Evolutionary conservation across 2,329 filamentous ascomycete genomes (phyloP).

Genomic region (Scorias spongiosa): DNA sequence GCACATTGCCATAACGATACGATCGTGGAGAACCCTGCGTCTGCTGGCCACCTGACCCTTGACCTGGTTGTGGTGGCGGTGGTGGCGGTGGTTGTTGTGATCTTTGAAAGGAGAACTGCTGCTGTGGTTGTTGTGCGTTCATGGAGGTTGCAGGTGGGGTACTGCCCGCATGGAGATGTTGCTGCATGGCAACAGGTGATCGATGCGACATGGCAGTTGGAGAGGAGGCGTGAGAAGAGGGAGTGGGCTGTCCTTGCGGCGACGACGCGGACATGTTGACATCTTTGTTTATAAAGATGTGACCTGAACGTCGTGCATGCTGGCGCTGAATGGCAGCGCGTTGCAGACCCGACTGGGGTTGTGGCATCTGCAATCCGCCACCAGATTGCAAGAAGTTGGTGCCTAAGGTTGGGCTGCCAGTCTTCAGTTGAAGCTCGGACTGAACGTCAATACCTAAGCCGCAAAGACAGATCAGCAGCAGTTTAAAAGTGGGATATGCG

Average conservation of each 20-base stretch:
- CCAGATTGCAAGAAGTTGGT: constrained; percentile 42
- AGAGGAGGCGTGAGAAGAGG: constrained; percentile 63
- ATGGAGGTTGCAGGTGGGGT: constrained; percentile 45
- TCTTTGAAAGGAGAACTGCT: constrained; percentile 24
- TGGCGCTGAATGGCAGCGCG: constrained; percentile 70
- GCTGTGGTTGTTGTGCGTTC: constrained; percentile 34
- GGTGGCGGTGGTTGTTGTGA: constrained; percentile 25
- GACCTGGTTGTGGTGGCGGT: constrained; percentile 20
- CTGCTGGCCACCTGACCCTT: constrained; percentile 26
- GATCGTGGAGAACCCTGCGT: constrained; percentile 20
- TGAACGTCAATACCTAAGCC: constrained; percentile 81
- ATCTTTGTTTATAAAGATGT: constrained; percentile 18
- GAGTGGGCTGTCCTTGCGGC: constrained; percentile 60
- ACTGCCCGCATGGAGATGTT: constrained; percentile 34
- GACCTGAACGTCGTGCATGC: constrained; percentile 21
- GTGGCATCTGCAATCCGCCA: constrained; percentile 41
- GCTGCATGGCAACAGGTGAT: constrained; percentile 46
- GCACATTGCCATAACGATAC: constrained; percentile 1
- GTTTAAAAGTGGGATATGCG: background rate
- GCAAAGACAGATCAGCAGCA: no score
- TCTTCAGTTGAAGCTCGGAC: constrained; percentile 85
- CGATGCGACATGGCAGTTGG: constrained; percentile 41
- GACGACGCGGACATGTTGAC: constrained; percentile 27
- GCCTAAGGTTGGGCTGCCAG: constrained; percentile 66
- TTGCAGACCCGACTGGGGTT: constrained; percentile 45